Evolutionary conservation across 495 filamentous ascomycete species (phyloP).

Genomic region (Trichoderma virens): DNA sequence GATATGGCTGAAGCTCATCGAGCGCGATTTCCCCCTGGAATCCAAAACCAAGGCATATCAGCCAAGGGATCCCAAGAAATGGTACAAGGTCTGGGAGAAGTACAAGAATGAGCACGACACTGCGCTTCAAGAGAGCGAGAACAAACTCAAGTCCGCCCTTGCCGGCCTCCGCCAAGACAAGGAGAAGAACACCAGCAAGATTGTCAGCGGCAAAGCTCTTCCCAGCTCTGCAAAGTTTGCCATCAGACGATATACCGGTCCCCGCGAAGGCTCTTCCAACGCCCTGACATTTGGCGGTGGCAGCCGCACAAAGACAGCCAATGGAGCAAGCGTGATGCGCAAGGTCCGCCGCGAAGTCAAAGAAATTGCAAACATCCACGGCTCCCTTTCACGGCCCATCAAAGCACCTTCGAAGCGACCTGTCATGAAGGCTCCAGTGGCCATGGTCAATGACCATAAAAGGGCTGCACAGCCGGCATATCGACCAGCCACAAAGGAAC

Average conservation of each 20-base stretch:
- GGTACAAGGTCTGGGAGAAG: constrained; percentile 18
- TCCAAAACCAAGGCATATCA: constrained; percentile 11
- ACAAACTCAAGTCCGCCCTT: constrained; percentile 24
- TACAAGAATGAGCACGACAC: constrained; percentile 35
- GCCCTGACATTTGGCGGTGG: constrained; percentile 17
- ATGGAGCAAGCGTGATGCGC: constrained; percentile 18
- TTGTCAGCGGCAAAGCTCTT: constrained; percentile 15
- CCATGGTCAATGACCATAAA: constrained; percentile 29
- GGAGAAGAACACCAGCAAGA: constrained; percentile 20
- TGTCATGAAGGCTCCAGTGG: constrained; percentile 27
- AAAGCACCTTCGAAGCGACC: background rate
- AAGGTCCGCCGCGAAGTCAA: constrained; percentile 23
- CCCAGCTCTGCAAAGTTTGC: background rate
- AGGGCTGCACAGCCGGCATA: constrained; percentile 21
- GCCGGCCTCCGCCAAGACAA: constrained; percentile 23
- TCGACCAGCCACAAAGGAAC: background rate
- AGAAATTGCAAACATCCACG: constrained; percentile 16
- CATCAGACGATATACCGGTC: constrained; percentile 5
- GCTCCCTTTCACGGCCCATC: background rate
- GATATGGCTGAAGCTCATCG: constrained; percentile 23
- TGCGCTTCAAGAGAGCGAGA: constrained; percentile 24
- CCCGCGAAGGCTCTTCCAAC: background rate
- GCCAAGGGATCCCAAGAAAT: constrained; percentile 18
- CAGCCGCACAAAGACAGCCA: constrained; percentile 22
- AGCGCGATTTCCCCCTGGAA: constrained; percentile 19